Evolutionary conservation across 805 yeast species (phyloP), one percentile per base, ranked within the genome.

Genomic region (Zygosaccharomyces rouxii): DNA sequence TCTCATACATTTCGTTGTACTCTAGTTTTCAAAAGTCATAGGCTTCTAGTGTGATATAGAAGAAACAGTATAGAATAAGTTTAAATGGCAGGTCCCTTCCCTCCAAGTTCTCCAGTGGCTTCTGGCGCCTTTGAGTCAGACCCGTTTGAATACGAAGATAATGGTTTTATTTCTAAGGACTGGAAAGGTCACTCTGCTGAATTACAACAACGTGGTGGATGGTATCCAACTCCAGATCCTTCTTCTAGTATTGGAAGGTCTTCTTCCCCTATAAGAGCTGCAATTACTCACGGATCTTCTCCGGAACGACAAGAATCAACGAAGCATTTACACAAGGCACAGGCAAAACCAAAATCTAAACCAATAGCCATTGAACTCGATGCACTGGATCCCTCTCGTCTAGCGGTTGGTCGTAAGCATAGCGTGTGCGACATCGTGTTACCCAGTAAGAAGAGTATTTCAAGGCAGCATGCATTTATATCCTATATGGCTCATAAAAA

Each of bases 171-270:
- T 7, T 21, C 30, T 14, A 21, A 33, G 43, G 40, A 21, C 6
- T 13, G 11, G 23, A 41, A 29, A 18, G 33, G 28, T 16, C 14
- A 26, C 4, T n/a, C 35, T 14, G 18, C 35, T 19, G 35, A n/a
- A 29, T 19, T 29, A 22, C 37, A 13, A 5, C 47, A 38, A 29
- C 47, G 48, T 22, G 49, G 45, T 5, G 47, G 51, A 21, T 71
- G 71, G 7, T 81, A 81, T 56, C 87, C 88, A 10, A 84, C 89
- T 0, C 92, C 92, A 18, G 78, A 81, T 55, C 89, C 92, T 0
- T 83, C 89, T 1, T 78, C 83, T 1, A 74, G 79, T 5, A 57
- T 70, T 5, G 80, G 79, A 14, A 58, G 67, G 38, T 66, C 71
- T 1, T 70, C 74, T 1, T 70, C 75, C 2, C 73, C 69, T 6